Evolutionary conservation across 108 stramenopile genomes (phyloP), one percentile per base, ranked within the genome.

Genomic region (Pseudonitzschia delicatissima): DNA sequence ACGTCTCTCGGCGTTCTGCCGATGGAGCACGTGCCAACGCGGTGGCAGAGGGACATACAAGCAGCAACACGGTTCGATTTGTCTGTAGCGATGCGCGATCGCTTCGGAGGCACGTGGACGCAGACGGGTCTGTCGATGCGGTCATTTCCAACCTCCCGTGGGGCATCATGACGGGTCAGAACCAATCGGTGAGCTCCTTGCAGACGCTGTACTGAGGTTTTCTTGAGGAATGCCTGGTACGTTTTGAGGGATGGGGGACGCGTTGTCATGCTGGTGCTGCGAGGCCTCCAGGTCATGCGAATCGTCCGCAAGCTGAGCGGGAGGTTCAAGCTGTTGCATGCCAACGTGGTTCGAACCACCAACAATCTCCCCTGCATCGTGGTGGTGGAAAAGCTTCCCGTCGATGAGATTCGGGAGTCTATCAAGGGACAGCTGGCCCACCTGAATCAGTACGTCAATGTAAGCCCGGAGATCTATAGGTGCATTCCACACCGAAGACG

Each of bases 361-460:
- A 87, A 87, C 60, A 87, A 87, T 59, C 66, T 87, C 18, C 86
- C 86, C 9, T 77, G 82, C 51, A 85, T 87, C 47, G 69, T 87
- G 23, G 83, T 84, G 1, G 74, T 87, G 9, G 83, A 87, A 57
- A 87, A 87, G 61, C 27, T 87, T 7, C 74, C 60, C 0, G 47
- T 29, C 3, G 86, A 87, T 71, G 71, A 67, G n/a, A 66, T 87
- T 3, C 66, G 77, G 9, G 82, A 78, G 28, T 67, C 76, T 6
- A 80, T 87, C 47, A 87, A 87, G 40, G 74, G 80, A 11, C 86
- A 87, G 48, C 64, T 87, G 36, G 76, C 72, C 20, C 82, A 83
- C 62, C 47, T 85, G 42, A 77, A 79, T 9, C 82, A 87, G 47
- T 87, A 72, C 45, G 83, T 87, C 15, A 85, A 68, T 67, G 83